These are phyloP conservation scores for Leccinum arenicola DNA, from an alignment of 768 basidiomycete genomes.

Conservation along the genomic window DNA sequence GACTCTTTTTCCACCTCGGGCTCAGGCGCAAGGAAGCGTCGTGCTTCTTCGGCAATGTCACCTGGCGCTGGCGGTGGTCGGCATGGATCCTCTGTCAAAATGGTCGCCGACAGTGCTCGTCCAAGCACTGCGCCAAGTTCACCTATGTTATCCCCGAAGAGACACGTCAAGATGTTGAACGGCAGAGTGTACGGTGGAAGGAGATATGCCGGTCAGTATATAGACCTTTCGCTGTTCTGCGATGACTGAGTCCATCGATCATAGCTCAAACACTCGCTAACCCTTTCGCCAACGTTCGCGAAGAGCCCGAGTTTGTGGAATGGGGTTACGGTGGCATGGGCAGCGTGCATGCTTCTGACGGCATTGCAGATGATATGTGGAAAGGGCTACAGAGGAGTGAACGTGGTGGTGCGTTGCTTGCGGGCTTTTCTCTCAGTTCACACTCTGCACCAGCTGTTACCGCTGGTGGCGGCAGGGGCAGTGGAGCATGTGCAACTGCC, in stretches of 20 bases:
- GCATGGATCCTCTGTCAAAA: conserved; percentile 17
- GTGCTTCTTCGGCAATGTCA: conserved; percentile 17
- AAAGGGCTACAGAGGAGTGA: conserved; percentile 26
- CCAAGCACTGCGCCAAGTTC: conserved; percentile 15
- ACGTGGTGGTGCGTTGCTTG: conserved; percentile 25
- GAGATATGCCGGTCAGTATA: conserved; percentile 24
- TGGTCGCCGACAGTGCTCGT: background rate
- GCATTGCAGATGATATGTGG: conserved; percentile 29
- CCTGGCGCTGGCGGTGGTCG: conserved; percentile 32
- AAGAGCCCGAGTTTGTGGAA: conserved; percentile 82
- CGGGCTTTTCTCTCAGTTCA: conserved; percentile 10
- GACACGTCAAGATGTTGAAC: conserved; percentile 70
- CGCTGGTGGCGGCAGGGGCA: conserved; percentile 12
- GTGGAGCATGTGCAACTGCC: conserved; percentile 9
- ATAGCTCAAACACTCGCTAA: conserved; percentile 40
- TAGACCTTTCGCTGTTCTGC: background rate
- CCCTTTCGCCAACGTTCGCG: conserved; percentile 60
- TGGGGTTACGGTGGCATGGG: conserved; percentile 93
- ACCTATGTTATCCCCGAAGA: conserved; percentile 12
- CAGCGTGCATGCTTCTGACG: conserved; percentile 35
- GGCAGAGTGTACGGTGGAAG: conserved; percentile 76
- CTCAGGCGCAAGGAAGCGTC: conserved; percentile 17
- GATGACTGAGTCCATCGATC: background rate
- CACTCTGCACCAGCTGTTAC: conserved; percentile 14
- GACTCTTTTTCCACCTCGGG: background rate